Evolutionary conservation across 225 moss, liverwort and hornwort species (phyloP), one percentile per base, ranked within the genome.

Genomic region (Rhytidiadelphus loreus): DNA sequence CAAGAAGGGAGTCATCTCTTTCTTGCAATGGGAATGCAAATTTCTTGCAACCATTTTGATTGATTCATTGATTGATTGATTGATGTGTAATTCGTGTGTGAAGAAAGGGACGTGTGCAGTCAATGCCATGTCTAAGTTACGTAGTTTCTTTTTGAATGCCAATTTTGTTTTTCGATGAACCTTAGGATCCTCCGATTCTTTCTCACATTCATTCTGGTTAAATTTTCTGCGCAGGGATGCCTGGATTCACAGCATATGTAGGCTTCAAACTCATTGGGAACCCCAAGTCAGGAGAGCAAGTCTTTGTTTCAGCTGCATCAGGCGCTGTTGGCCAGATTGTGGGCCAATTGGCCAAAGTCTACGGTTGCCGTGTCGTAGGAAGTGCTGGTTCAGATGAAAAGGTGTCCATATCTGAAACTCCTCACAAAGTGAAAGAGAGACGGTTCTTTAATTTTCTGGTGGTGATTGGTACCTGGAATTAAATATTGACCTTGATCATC

Each of bases 291-390:
- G 95, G 96, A 22, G 96, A 97, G 28, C 91, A 96, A 66, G 95
- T 97, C 20, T 96, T 93, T 69, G 94, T 96, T 33, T 92, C 93
- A 11, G 97, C 96, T 48, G 95, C 96, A 48, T 85, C 95, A 7
- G 96, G 95, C 21, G 96, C 93, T 30, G 97, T 97, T 28, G 96
- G 97, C 62, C 95, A 97, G 88, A 89, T 97, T 88, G 95, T 96
- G 87, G 97, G 96, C 48, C 97, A 97, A 95, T 89, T 95, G 64
- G 96, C 97, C 62, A 93, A 88, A 90, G 69, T 85, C 21, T 93
- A 88, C 9, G 91, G 93, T 22, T 91, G 93, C 33, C 90, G 86
- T 64, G 91, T 79, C 37, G 86, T 93, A 21, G 91, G 90, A 71
- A 91, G 91, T 70, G 88, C 71, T 18, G 86, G 91, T 39, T 79